Conservation (phyloP, 2,329 filamentous ascomycete species). For the Calonectria fujianensis region DNA sequence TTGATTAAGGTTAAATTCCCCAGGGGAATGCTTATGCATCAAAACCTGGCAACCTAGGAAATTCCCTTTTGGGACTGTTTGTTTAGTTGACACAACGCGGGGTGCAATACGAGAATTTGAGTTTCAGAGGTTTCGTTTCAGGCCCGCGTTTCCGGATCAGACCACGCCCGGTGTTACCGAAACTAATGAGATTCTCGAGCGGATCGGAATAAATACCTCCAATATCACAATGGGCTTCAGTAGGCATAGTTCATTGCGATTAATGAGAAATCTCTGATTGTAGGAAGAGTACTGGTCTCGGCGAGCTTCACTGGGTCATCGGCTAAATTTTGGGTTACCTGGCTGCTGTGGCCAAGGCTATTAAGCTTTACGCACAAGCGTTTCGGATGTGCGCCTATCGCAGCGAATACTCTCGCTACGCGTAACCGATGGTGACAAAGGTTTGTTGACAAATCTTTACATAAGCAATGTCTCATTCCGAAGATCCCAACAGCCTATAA, state of each 20-base stretch:
- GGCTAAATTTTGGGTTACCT: neutral
- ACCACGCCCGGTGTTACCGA: neutral
- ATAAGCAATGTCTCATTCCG: neutral
- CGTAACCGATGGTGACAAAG: neutral
- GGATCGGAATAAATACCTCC: neutral
- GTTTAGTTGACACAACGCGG: neutral
- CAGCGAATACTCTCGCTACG: neutral
- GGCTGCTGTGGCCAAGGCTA: neutral
- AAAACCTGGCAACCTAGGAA: neutral
- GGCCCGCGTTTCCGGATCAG: neutral
- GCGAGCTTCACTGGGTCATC: neutral
- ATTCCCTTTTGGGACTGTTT: neutral
- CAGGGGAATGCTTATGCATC: neutral
- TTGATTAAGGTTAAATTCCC: neutral
- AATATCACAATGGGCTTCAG: neutral
- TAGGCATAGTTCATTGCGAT: neutral
- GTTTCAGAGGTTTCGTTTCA: neutral
- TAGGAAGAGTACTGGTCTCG: neutral
- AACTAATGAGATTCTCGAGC: neutral
- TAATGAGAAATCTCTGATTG: neutral
- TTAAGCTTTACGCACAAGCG: neutral
- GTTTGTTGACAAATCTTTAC: neutral
- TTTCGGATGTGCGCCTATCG: neutral
- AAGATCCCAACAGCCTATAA: neutral
- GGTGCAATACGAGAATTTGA: constrained; percentile 3